A percentile compares a stretch with the other conserved stretches of the same genome.
phyloP scores from a whole-genome alignment of 1,284 basidiomycete genomes.

The Golubevia pallescens region DNA sequence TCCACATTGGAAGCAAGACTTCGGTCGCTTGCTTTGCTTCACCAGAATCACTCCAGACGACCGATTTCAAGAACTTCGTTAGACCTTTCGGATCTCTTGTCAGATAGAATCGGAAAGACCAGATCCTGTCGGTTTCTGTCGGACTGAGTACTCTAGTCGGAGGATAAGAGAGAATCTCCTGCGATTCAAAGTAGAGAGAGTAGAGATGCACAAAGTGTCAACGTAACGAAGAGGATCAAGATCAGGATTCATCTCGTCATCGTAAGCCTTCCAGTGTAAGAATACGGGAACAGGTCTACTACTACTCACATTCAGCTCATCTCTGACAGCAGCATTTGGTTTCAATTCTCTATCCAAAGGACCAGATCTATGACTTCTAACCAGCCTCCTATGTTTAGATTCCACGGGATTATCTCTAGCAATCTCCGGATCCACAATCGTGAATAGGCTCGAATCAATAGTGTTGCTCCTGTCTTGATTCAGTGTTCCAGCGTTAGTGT shows the following conservation, averaged over 20 bases:
- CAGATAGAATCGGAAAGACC: conserved; percentile 98
- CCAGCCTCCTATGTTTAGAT: conserved; percentile 90
- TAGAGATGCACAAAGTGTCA: neutral
- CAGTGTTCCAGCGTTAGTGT: neutral
- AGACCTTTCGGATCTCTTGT: conserved; percentile 83
- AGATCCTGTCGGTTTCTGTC: conserved; percentile 93
- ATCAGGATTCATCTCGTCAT: too few species aligned
- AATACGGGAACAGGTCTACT: neutral
- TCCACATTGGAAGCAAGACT: conserved; percentile 93
- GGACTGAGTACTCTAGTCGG: conserved; percentile 86
- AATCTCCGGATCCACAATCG: conserved; percentile 89
- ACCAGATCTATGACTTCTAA: conserved; percentile 91
- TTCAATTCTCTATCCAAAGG: conserved; percentile 94
- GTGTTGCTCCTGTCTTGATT: too few species aligned
- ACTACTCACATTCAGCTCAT: conserved; percentile 81
- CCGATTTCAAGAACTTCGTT: conserved; percentile 97
- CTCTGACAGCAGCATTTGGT: conserved; percentile 88
- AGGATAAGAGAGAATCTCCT: conserved; percentile 89
- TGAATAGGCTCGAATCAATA: conserved; percentile 68
- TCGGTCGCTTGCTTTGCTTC: conserved; percentile 98
- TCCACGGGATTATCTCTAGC: conserved; percentile 92
- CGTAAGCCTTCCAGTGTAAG: too few species aligned
- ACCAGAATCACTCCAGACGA: conserved; percentile 92
- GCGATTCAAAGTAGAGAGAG: conserved; percentile 1
- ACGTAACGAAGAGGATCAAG: neutral